phyloP scores from a whole-genome alignment of 306 rosid species.

The Quercus glauca region DNA sequence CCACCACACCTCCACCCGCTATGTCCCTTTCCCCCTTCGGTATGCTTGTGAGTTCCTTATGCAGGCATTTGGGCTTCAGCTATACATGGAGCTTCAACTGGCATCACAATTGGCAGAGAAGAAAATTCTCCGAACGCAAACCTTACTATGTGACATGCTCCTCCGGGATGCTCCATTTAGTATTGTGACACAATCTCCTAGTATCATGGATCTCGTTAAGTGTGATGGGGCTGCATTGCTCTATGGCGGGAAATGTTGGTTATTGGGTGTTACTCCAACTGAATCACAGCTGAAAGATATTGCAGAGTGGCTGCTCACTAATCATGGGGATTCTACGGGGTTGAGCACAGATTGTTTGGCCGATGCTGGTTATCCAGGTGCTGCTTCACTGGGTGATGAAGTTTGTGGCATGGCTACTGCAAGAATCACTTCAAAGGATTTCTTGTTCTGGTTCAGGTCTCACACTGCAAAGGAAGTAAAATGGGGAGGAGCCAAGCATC shows the following conservation, averaged over 20 bases:
- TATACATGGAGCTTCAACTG: conserved; percentile 67
- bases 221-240: conserved; percentile 84
- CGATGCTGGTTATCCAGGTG: conserved; percentile 77
- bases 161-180: conserved; percentile 70
- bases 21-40: conserved; percentile 79
- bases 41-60: conserved; percentile 83
- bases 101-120: conserved; percentile 71
- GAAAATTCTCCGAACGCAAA: conserved; percentile 60
- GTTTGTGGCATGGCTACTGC: conserved; percentile 84
- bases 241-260: conserved; percentile 61
- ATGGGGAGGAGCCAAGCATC: conserved; percentile 93
- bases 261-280: conserved; percentile 76
- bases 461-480: conserved; percentile 64
- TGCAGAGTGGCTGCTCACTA: conserved; percentile 58
- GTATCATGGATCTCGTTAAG: conserved; percentile 75
- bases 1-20: conserved; percentile 69
- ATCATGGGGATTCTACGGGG: conserved; percentile 72
- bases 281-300: conserved; percentile 71
- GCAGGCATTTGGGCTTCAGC: conserved; percentile 80
- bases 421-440: conserved; percentile 52
- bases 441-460: conserved; percentile 87
- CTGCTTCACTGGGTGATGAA: conserved; percentile 58
- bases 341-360: conserved; percentile 77
- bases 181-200: conserved; percentile 67
- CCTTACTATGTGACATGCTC: conserved; percentile 80